phyloP scores from a whole-genome alignment of 768 basidiomycete species.

The Agrocybe chaxingu region DNA sequence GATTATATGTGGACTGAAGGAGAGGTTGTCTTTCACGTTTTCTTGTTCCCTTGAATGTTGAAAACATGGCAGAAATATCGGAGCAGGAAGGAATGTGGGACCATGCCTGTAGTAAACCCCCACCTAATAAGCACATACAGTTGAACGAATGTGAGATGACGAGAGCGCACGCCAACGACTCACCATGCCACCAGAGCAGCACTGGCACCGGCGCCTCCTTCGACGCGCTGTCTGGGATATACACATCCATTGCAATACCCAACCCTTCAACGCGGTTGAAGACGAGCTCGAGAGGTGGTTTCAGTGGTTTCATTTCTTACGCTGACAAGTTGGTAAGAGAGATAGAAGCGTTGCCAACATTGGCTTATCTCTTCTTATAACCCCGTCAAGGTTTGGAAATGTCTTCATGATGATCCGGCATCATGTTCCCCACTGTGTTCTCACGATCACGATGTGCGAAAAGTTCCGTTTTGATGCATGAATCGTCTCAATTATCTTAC shows the following conservation, averaged over 20 bases:
- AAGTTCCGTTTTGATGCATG: too few species aligned
- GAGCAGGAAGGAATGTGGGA: too few species aligned
- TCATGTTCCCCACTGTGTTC: too few species aligned
- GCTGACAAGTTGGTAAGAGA: too few species aligned
- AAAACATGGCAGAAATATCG: neutral
- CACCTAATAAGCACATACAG: slow-evolving; percentile 16
- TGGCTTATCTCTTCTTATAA: too few species aligned
- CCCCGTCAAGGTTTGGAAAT: too few species aligned
- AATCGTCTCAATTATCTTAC: too few species aligned
- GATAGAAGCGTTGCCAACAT: too few species aligned
- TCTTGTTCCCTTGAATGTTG: slow-evolving; percentile 2
- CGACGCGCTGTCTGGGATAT: slow-evolving; percentile 26
- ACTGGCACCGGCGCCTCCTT: slow-evolving; percentile 25
- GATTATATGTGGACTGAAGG: neutral
- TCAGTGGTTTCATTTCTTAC: neutral
- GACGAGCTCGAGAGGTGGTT: slow-evolving; percentile 23
- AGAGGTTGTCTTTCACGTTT: neutral
- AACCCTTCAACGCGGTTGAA: slow-evolving; percentile 28
- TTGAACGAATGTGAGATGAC: neutral
- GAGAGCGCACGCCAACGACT: neutral
- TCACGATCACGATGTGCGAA: too few species aligned
- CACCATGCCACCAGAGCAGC: slow-evolving; percentile 36
- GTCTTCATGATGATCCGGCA: too few species aligned
- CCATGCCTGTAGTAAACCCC: slow-evolving; percentile 30
- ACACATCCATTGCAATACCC: slow-evolving; percentile 32